These are phyloP conservation scores for Amanita inopinata DNA, from an alignment of 768 basidiomycete species.

Conservation along the genomic window DNA sequence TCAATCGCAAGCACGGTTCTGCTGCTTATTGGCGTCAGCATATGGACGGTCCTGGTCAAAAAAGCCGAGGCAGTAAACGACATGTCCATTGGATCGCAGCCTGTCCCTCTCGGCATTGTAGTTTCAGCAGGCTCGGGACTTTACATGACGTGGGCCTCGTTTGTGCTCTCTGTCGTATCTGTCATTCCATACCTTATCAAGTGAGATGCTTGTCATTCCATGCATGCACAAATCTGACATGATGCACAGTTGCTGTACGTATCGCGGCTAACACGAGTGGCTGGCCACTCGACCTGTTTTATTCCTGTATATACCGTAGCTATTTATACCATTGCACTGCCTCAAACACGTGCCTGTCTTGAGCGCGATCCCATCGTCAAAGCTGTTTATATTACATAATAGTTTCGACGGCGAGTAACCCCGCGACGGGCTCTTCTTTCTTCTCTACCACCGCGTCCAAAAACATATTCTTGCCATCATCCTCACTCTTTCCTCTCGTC, in stretches of 20 bases:
- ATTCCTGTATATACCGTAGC: neutral
- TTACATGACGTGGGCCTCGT: constrained; percentile 66
- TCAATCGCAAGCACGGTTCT: constrained; percentile 51
- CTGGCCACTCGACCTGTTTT: neutral
- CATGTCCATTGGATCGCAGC: constrained; percentile 27
- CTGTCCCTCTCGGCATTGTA: constrained; percentile 47
- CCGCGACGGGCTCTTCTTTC: no score
- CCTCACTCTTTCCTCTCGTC: constrained; percentile 8
- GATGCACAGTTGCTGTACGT: constrained; percentile 59
- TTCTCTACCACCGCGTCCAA: neutral
- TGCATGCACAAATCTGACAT: neutral
- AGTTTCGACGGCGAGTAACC: no score
- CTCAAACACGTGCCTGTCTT: constrained; percentile 6
- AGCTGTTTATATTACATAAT: no score
- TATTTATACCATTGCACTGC: neutral
- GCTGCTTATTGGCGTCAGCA: constrained; percentile 56
- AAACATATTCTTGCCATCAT: constrained; percentile 7
- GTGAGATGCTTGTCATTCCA: constrained; percentile 27
- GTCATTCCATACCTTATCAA: constrained; percentile 70
- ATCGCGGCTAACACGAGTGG: constrained; percentile 4
- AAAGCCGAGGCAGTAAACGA: constrained; percentile 52
- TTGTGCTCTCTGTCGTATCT: constrained; percentile 55
- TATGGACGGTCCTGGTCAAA: constrained; percentile 72
- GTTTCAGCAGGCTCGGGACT: constrained; percentile 55
- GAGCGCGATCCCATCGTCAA: no score